Evolutionary conservation across 768 basidiomycete genomes (phyloP), one percentile per base, ranked within the genome.

Genomic region (Lentinus brumalis): DNA sequence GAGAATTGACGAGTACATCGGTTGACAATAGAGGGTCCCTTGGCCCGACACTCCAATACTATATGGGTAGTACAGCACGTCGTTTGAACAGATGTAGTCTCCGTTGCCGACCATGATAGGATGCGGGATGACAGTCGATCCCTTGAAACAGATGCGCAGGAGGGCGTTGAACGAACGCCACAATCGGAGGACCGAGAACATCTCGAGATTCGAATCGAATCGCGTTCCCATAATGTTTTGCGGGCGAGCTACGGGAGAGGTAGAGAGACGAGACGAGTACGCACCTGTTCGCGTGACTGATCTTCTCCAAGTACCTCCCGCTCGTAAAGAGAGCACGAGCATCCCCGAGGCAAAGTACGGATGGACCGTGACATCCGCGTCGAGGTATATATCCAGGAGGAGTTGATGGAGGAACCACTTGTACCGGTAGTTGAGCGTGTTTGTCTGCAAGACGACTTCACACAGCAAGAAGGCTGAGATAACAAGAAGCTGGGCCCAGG

Each of bases 231-330:
- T 26, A 26, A 26, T 26, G 4, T 14, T 1, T n/a, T n/a, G 45
- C 45, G 58, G 38, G 39, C 50, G 62, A 40, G 56, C 35, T 11
- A 29, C 2, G 21, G 21, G 39, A 29, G 7, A 14, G 51, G 21
- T 26, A 26, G 41, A 38, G 21, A 26, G 21, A 46, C 38, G 40
- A 38, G 50, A 38, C 52, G 50, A 29, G 53, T 56, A 79, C 90
- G 69, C 72, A 96, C 96, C 89, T 89, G 77, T 97, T 95, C 21
- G 96, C 95, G 73, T 97, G 97, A 4, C 86, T 91, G 67, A 98
- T 96, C 78, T 96, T 96, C 74, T 99, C 95, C 4, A 88, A 81
- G 69, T 98, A 99, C 85, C 96, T 91, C 16, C 96, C 96, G 67
- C 92, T 95, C 8, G 94, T 94, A 72, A 97, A 98, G 81, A 97